phyloP scores from a whole-genome alignment of 805 yeast genomes.

The Saccharomyces kudriavzevii region DNA sequence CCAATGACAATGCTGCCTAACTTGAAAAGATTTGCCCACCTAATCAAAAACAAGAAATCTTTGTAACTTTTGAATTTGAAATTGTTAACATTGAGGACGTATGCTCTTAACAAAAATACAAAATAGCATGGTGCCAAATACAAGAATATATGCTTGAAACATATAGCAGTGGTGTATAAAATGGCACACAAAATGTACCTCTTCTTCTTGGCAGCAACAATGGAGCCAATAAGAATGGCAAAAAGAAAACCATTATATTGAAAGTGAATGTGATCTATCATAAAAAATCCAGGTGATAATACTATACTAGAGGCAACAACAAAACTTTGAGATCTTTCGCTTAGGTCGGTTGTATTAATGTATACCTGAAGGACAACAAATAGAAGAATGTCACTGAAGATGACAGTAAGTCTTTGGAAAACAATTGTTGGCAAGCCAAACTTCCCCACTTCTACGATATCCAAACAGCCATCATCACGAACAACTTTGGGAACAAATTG shows the following conservation, averaged over 20 bases:
- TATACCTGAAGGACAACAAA: conserved; percentile 66
- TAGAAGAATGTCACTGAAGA: conserved; percentile 64
- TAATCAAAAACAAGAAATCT: conserved; percentile 32
- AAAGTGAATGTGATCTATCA: conserved; percentile 93
- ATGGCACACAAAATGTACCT: conserved; percentile 53
- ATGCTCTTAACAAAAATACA: conserved; percentile 63
- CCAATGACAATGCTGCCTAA: conserved; percentile 55
- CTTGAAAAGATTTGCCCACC: conserved; percentile 52
- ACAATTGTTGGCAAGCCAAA: conserved; percentile 74
- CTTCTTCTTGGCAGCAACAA: conserved; percentile 59
- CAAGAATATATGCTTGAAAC: conserved; percentile 90
- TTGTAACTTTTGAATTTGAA: conserved; percentile 28
- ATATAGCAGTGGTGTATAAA: conserved; percentile 66
- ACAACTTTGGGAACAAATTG: conserved; percentile 61
- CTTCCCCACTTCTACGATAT: conserved; percentile 52
- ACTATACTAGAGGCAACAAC: conserved; percentile 77
- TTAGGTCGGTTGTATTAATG: conserved; percentile 40
- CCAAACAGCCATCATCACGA: conserved; percentile 67
- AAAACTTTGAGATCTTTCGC: conserved; percentile 40
- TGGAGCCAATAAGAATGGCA: conserved; percentile 68
- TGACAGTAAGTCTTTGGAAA: conserved; percentile 77
- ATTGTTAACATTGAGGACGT: conserved; percentile 44
- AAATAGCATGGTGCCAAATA: conserved; percentile 93
- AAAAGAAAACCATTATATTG: conserved; percentile 94
- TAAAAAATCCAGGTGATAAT: conserved; percentile 80